These are phyloP conservation scores for Nyssa sinensis DNA, from an alignment of 148 eudicot species.

Conservation along the genomic window DNA sequence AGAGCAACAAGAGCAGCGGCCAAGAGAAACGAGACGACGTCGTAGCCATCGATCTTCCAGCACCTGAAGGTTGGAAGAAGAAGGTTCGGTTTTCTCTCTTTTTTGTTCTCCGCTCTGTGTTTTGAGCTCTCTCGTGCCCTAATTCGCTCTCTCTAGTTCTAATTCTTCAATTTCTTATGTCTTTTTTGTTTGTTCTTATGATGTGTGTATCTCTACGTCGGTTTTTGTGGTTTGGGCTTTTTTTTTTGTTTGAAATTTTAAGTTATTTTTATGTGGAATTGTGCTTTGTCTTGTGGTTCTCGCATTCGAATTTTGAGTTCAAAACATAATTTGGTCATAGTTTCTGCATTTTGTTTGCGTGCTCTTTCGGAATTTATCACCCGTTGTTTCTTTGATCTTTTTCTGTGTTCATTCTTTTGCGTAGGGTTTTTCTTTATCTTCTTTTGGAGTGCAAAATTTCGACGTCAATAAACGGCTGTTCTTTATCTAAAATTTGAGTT, in stretches of 20 bases:
- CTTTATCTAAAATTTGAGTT: too few relatives aligned
- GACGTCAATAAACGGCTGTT: too few relatives aligned
- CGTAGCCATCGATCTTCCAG: slow-evolving; percentile 27
- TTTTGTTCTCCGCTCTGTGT: not conserved
- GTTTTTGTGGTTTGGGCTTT: slow-evolving; percentile 3
- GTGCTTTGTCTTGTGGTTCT: too few relatives aligned
- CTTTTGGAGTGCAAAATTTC: too few relatives aligned
- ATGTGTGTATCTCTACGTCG: not conserved
- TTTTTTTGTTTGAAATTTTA: not conserved
- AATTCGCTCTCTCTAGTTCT: not conserved
- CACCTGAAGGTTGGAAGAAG: slow-evolving; percentile 32
- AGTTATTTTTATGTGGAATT: not conserved
- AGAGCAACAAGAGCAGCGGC: not conserved
- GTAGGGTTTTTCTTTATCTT: too few relatives aligned
- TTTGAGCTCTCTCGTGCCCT: not conserved
- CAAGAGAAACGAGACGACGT: not conserved
- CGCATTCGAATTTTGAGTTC: too few relatives aligned
- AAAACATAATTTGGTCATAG: too few relatives aligned
- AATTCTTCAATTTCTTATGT: not conserved
- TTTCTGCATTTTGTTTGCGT: too few relatives aligned
- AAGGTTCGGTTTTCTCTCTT: slow-evolving; percentile 11
- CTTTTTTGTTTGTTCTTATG: not conserved
- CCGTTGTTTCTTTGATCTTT: too few relatives aligned
- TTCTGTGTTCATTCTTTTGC: too few relatives aligned
- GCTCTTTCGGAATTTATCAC: too few relatives aligned